phyloP scores from a whole-genome alignment of 2,329 filamentous ascomycete genomes.

The Calonectria pseudoreteaudii region DNA sequence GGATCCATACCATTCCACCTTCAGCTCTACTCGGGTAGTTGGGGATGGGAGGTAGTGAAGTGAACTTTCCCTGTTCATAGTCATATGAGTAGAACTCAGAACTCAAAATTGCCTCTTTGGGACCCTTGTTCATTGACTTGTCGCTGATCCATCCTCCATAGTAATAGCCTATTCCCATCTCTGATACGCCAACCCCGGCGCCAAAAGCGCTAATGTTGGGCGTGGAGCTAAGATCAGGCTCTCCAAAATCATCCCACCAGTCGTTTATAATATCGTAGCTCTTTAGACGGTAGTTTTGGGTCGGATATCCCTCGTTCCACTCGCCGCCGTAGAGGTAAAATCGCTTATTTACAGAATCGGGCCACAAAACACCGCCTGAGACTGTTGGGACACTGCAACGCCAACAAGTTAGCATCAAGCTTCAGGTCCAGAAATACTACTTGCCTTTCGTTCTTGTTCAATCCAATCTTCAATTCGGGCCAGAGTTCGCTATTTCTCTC shows the following conservation, averaged over 20 bases:
- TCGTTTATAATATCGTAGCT: constrained; percentile 66
- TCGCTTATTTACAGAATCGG: constrained; percentile 69
- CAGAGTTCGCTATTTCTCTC: no score
- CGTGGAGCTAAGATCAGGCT: constrained; percentile 31
- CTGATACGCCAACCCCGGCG: constrained; percentile 63
- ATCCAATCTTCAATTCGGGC: neutral
- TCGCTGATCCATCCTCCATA: constrained; percentile 71
- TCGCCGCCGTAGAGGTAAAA: constrained; percentile 72
- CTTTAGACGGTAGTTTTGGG: constrained; percentile 53
- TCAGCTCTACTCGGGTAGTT: constrained; percentile 57
- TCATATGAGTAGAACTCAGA: neutral
- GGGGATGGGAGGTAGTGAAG: neutral
- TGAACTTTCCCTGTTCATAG: constrained; percentile 6
- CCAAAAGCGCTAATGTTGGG: constrained; percentile 58
- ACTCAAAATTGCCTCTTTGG: neutral
- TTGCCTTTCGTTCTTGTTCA: neutral
- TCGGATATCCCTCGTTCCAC: constrained; percentile 50
- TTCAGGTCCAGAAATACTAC: neutral
- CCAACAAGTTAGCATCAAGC: neutral
- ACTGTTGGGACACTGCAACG: constrained; percentile 56
- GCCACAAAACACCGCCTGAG: constrained; percentile 62
- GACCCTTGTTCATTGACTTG: constrained; percentile 49
- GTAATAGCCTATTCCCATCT: constrained; percentile 67
- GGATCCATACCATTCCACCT: constrained; percentile 68
- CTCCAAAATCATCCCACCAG: constrained; percentile 61